A percentile compares a stretch with the other conserved stretches of the same genome.
phyloP scores from a whole-genome alignment of 495 filamentous ascomycete genomes.

The Talaromyces trachyspermus region DNA sequence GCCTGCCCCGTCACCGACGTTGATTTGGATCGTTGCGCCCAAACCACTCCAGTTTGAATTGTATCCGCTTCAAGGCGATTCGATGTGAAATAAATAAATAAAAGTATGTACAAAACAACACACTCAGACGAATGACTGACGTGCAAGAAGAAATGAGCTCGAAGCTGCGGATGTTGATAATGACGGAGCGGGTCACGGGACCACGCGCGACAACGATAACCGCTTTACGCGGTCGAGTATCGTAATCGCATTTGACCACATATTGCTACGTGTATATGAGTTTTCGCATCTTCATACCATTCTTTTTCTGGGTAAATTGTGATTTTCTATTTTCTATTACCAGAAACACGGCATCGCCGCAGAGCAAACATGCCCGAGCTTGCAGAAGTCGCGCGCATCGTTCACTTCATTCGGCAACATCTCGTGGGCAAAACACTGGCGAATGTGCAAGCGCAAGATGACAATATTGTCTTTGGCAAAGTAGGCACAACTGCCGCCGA shows the following conservation, averaged over 20 bases:
- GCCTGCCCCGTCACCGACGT: slow-evolving; percentile 14
- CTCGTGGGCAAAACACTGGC: slow-evolving; percentile 75
- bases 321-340: neutral
- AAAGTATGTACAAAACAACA: neutral
- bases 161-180: no score
- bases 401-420: slow-evolving; percentile 73
- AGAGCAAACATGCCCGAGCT: slow-evolving; percentile 64
- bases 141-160: no score
- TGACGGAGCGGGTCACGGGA: slow-evolving; percentile 14
- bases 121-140: no score
- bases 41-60: slow-evolving; percentile 40
- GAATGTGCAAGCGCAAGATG: slow-evolving; percentile 62
- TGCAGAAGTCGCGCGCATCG: slow-evolving; percentile 78
- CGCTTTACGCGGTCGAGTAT: slow-evolving; percentile 9
- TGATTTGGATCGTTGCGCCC: slow-evolving; percentile 20
- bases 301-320: no score
- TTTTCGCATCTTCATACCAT: neutral
- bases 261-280: no score
- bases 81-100: neutral
- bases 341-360: neutral
- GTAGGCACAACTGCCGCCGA: slow-evolving; percentile 67
- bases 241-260: no score
- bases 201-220: slow-evolving; percentile 9
- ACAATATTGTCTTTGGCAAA: slow-evolving; percentile 80
- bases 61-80: neutral